Conservation (phyloP, 73 alveolate genomes). For the Symbiodinium natans region DNA sequence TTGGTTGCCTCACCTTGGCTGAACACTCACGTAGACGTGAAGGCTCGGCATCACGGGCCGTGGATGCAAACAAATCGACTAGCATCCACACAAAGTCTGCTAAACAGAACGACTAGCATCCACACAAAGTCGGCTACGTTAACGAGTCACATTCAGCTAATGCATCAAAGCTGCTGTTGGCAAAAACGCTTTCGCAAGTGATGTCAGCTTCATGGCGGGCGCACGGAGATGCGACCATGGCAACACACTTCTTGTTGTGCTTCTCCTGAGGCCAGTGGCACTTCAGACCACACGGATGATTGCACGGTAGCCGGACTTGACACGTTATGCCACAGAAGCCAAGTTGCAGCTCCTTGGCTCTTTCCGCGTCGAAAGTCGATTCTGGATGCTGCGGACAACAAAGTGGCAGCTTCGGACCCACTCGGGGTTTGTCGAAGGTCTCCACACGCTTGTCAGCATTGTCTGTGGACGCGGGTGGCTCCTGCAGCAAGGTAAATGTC, state of each 20-base stretch:
- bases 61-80: not conserved
- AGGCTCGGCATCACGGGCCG: too few relatives aligned
- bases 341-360: slow-evolving; percentile 8
- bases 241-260: slow-evolving; percentile 57
- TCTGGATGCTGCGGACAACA: slow-evolving; percentile 64
- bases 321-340: slow-evolving; percentile 54
- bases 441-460: not conserved
- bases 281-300: slow-evolving; percentile 27
- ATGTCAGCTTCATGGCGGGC: slow-evolving; percentile 31
- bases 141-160: too few relatives aligned
- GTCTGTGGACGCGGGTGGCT: not conserved
- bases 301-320: slow-evolving; percentile 31
- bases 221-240: slow-evolving; percentile 25
- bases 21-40: too few relatives aligned
- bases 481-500: slow-evolving; percentile 44
- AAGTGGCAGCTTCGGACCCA: slow-evolving; percentile 57
- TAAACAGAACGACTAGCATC: too few relatives aligned
- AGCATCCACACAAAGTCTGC: not conserved
- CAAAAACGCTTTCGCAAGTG: slow-evolving; percentile 18
- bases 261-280: slow-evolving; percentile 69
- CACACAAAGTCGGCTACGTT: too few relatives aligned
- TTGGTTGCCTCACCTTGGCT: slow-evolving; percentile 15
- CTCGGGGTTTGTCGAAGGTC: slow-evolving; percentile 12
- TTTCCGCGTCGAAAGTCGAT: not conserved
- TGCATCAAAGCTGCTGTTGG: not conserved